A percentile compares a stretch with the other conserved stretches of the same genome.
Evolutionary conservation across 75 land plant species (phyloP).

Genomic region (Chamaecyparis obtusa): DNA sequence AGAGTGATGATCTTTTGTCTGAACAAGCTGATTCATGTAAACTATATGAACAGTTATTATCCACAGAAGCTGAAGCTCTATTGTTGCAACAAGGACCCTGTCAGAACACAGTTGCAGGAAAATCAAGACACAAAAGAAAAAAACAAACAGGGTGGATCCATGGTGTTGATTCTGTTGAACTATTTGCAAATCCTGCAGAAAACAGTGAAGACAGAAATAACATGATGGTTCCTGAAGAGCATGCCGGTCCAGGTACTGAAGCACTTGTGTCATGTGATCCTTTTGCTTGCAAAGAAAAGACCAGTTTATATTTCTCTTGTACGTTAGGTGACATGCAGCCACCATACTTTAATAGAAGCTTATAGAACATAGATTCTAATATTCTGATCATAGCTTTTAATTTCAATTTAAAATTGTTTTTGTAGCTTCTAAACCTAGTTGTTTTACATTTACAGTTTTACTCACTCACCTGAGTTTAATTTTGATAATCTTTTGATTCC

Average conservation of each 20-base stretch:
- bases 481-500: neutral
- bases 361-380: neutral
- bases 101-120: neutral
- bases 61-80: neutral
- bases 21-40: neutral
- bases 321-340: neutral
- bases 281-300: neutral
- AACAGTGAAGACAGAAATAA: neutral
- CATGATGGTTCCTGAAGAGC: neutral
- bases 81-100: neutral
- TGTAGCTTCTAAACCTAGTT: neutral
- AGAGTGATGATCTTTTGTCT: slow-evolving; percentile 1
- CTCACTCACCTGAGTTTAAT: neutral
- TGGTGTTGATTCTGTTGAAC: no score
- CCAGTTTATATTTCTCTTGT: neutral
- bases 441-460: neutral
- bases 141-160: neutral
- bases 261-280: neutral
- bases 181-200: slow-evolving; percentile 9
- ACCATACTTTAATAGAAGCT: neutral
- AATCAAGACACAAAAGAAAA: slow-evolving; percentile 2
- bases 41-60: neutral
- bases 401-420: neutral
- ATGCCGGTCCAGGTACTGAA: slow-evolving; percentile 5
- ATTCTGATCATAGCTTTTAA: neutral